phyloP scores from a whole-genome alignment of 2,329 filamentous ascomycete species.

The Ophiostoma populinum region DNA sequence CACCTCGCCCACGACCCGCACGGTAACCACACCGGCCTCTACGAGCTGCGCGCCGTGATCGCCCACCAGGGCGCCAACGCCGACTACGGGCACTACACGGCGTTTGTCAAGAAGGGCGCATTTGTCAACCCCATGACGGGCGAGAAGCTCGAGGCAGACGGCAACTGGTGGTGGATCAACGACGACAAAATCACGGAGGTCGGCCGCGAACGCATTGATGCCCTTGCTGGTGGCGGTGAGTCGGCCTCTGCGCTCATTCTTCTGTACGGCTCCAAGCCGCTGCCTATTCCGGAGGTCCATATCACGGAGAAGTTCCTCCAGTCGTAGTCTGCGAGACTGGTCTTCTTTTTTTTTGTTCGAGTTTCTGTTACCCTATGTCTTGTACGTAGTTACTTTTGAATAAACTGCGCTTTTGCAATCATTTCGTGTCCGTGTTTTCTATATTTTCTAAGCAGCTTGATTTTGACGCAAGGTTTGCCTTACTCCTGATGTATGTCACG shows the following conservation, averaged over 20 bases:
- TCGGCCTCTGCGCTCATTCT: slow-evolving; percentile 69
- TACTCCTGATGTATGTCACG: too few relatives aligned
- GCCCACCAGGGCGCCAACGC: slow-evolving; percentile 94
- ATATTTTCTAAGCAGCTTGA: too few relatives aligned
- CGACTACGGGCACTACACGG: slow-evolving; percentile 95
- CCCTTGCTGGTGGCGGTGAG: slow-evolving; percentile 75
- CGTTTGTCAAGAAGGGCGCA: slow-evolving; percentile 86
- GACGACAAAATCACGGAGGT: slow-evolving; percentile 95
- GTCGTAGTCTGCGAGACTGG: slow-evolving; percentile 6
- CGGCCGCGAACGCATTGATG: slow-evolving; percentile 75
- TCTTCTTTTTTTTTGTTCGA: too few relatives aligned
- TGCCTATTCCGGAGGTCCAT: slow-evolving; percentile 35
- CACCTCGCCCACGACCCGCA: slow-evolving; percentile 61
- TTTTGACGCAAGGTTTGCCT: too few relatives aligned
- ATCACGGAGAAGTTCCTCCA: slow-evolving; percentile 8
- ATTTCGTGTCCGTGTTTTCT: too few relatives aligned
- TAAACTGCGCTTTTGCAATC: too few relatives aligned
- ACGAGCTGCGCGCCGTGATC: slow-evolving; percentile 84
- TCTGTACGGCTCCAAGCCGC: slow-evolving; percentile 57
- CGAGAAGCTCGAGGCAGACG: slow-evolving; percentile 65
- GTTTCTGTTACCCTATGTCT: too few relatives aligned
- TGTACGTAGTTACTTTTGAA: too few relatives aligned
- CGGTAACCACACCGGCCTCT: slow-evolving; percentile 84
- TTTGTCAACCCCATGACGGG: slow-evolving; percentile 56
- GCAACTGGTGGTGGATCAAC: slow-evolving; percentile 99